Evolutionary conservation across 257 asterid species (phyloP).

Genomic region (Thymus mandschuricus): DNA sequence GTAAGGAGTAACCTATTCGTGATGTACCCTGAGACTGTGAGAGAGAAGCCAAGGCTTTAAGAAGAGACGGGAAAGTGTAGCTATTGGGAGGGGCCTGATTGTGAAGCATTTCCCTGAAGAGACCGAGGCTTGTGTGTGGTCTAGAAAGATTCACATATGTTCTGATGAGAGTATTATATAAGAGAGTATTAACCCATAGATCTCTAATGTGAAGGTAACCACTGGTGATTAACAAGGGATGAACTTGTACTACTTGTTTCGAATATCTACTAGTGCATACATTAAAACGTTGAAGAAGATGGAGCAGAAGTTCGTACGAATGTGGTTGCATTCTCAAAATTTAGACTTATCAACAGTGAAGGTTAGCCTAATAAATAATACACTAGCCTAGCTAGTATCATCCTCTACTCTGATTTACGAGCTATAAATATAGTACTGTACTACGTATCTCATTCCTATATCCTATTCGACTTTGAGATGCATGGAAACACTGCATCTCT

Average conservation of each 20-base stretch:
- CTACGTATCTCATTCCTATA: conserved; percentile 1
- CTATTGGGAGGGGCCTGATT: conserved; percentile 72
- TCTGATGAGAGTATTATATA: conserved; percentile 76
- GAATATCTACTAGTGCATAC: conserved; percentile 35
- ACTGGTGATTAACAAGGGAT: conserved; percentile 54
- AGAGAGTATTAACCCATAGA: conserved; percentile 79
- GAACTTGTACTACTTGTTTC: conserved; percentile 57
- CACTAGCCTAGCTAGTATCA: not conserved
- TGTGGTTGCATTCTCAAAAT: conserved; percentile 32
- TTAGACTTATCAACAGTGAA: not conserved
- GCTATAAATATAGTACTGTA: not conserved
- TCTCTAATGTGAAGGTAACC: conserved; percentile 59
- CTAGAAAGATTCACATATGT: conserved; percentile 52
- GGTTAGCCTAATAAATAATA: not conserved
- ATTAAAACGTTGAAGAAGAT: conserved; percentile 56
- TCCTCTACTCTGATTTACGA: conserved; percentile 6
- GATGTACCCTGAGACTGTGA: conserved; percentile 33
- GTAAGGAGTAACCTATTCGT: conserved; percentile 44
- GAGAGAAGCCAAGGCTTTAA: conserved; percentile 58
- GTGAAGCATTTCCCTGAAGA: conserved; percentile 71
- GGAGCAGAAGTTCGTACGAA: conserved; percentile 50
- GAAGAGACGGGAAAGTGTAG: conserved; percentile 78
- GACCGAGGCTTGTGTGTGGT: conserved; percentile 51
- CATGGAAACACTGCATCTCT: conserved; percentile 33
- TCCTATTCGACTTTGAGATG: conserved; percentile 25